Base-by-base conservation (phyloP, 23 red algal genomes). In the Pyropia yezoensis region DNA sequence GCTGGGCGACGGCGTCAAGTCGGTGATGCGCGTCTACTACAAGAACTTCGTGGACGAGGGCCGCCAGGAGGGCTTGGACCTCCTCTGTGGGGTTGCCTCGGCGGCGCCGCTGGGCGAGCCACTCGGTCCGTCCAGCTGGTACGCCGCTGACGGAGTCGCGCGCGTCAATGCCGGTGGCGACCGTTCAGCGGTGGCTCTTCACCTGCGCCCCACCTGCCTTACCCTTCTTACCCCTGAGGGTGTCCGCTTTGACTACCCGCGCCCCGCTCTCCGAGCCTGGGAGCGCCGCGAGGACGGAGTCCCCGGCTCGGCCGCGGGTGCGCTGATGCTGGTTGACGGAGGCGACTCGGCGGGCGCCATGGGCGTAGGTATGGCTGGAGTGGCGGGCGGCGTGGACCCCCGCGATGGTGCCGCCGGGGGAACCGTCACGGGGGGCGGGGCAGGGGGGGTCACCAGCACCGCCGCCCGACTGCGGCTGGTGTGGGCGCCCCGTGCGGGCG, bases 11-110 rank as follows among this genome's bases (percentile, higher is more conserved):
- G 85, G 94, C 23, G 60, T 98, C 24, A 98, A 98, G 33, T 91
- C 86, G 18, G 94, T 85, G 17, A 84, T 91, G 85, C 70, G 94
- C 54, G 87, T 98, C 63, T 98, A 90, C 52, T 90, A 98, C 70
- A 98, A 98, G 74, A 89, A 98, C 68, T 88, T 98, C 87, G 82
- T 98, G 19, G 94, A 98, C 76, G 94, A 98, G 55, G 71, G 78
- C 29, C 86, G 94, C 15, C 94, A 98, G 69, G 94, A 98, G 34
- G 87, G 80, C 14, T 79, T 90, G 58, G 94, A 90, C 45, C 75
- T 98, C 19, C 50, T 89, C 45, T 73, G 77, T 45, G 94, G 94
- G 20, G 76, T 83, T 73, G 94, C 80, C 11, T 62, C 70, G 3
- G 45, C 15, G n/a, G 67, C 23, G 33, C 49, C 22, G 17, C 8